These are phyloP conservation scores for Typha latifolia DNA, from an alignment of 176 grass and related monocot species.

Conservation along the genomic window DNA sequence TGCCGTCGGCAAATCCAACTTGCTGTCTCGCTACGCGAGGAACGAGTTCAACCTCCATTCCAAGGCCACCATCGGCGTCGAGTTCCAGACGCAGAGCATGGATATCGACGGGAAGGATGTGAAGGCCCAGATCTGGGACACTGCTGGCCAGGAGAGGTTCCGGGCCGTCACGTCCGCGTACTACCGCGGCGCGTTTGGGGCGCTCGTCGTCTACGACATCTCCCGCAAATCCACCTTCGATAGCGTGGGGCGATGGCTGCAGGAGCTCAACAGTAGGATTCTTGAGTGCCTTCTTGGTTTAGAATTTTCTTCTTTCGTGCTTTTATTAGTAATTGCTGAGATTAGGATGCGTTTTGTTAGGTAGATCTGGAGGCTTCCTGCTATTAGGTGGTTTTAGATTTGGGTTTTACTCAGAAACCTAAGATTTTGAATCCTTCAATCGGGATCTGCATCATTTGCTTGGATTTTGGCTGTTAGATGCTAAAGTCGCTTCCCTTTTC, in stretches of 20 bases:
- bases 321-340: not conserved
- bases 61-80: constrained; percentile 66
- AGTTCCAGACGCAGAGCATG: constrained; percentile 66
- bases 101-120: constrained; percentile 11
- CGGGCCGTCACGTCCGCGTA: constrained; percentile 58
- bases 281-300: not conserved
- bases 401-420: too few relatives aligned
- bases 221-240: constrained; percentile 47
- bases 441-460: too few relatives aligned
- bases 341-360: not conserved
- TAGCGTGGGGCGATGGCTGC: constrained; percentile 42
- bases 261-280: constrained; percentile 51
- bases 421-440: too few relatives aligned
- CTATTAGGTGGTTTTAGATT: too few relatives aligned
- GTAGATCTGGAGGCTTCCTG: too few relatives aligned
- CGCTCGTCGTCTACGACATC: constrained; percentile 68
- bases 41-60: constrained; percentile 67
- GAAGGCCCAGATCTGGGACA: constrained; percentile 71
- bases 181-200: constrained; percentile 52
- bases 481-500: too few relatives aligned
- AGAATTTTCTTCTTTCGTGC: not conserved
- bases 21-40: constrained; percentile 49
- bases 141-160: constrained; percentile 56
- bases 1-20: constrained; percentile 57
- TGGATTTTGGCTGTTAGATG: too few relatives aligned